A percentile compares a stretch with the other conserved stretches of the same genome.
phyloP scores from a whole-genome alignment of 1,284 basidiomycete genomes.

The Ganoderma sp. region DNA sequence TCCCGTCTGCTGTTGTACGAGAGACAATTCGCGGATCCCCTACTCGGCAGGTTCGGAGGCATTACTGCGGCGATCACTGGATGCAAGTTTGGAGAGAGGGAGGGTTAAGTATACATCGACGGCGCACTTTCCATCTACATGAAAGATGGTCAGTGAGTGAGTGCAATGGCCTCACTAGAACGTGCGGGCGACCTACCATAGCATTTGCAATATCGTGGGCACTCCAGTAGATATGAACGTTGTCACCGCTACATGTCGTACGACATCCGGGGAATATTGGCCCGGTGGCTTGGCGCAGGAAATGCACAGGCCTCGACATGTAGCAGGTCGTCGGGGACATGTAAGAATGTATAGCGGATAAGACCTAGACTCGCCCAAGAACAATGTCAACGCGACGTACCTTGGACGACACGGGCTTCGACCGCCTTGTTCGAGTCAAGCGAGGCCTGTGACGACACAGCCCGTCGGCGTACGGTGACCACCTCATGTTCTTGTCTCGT shows the following conservation, averaged over 20 bases:
- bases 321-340: not conserved
- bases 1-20: too few relatives aligned
- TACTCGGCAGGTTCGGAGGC: too few relatives aligned
- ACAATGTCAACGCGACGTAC: not conserved
- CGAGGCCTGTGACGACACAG: not conserved
- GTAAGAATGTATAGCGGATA: not conserved
- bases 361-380: not conserved
- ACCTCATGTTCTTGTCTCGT: not conserved
- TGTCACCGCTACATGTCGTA: not conserved
- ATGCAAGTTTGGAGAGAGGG: too few relatives aligned
- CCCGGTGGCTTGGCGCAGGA: not conserved
- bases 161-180: too few relatives aligned
- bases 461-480: not conserved
- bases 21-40: too few relatives aligned
- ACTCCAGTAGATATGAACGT: not conserved
- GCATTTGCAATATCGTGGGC: not conserved
- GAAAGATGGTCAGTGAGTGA: too few relatives aligned
- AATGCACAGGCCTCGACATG: not conserved
- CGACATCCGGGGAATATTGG: not conserved
- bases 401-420: not conserved
- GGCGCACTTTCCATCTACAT: too few relatives aligned
- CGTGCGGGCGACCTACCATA: too few relatives aligned
- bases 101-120: too few relatives aligned
- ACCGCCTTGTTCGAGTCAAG: not conserved
- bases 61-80: too few relatives aligned